A percentile compares a stretch with the other conserved stretches of the same genome.
Conservation (phyloP, 495 filamentous ascomycete genomes). For the Filosporella fistucella region DNA sequence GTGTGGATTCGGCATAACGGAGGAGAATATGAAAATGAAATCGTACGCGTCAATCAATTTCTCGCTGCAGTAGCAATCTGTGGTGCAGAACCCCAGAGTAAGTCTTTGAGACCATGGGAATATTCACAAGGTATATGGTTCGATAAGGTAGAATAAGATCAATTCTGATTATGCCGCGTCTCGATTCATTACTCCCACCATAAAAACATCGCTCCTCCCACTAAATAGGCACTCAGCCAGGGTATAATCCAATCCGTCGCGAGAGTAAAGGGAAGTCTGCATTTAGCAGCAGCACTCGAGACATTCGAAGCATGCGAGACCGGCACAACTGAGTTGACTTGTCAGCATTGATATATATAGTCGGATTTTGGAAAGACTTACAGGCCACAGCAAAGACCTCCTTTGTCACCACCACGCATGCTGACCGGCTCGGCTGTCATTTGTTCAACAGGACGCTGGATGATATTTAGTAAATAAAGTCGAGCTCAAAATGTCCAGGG, state of each 20-base stretch:
- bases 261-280: neutral
- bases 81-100: no score
- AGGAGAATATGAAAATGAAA: no score
- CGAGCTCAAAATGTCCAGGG: neutral
- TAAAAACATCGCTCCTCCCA: no score
- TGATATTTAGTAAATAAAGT: neutral
- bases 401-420: conserved; percentile 23
- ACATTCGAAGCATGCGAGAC: conserved; percentile 25
- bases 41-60: no score
- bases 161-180: no score
- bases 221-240: no score
- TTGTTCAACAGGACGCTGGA: conserved; percentile 17
- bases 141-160: no score
- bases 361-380: conserved; percentile 7
- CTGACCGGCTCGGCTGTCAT: conserved; percentile 25
- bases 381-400: conserved; percentile 23
- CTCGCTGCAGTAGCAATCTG: no score
- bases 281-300: conserved; percentile 24
- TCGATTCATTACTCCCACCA: no score
- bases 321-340: conserved; percentile 18
- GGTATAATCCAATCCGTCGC: conserved; percentile 1
- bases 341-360: neutral
- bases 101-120: no score
- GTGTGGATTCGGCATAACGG: no score
- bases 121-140: no score